Evolutionary conservation across 805 yeast genomes (phyloP).

Genomic region (Saccharomycopsis babjevae): DNA sequence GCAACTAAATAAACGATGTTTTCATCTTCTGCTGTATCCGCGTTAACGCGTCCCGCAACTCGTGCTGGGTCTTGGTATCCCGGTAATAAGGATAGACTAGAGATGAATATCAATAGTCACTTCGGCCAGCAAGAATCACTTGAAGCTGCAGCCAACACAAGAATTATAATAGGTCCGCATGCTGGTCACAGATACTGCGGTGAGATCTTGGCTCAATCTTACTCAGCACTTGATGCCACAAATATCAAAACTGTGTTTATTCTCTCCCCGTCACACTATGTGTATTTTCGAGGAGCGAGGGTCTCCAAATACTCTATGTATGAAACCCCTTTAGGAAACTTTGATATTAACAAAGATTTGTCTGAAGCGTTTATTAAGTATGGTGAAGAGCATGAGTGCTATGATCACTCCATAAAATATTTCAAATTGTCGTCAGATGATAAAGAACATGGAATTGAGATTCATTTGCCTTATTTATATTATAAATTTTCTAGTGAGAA

Average conservation of each 20-base stretch:
- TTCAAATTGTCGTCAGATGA: conserved; percentile 59
- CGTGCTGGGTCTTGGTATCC: conserved; percentile 93
- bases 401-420: conserved; percentile 29
- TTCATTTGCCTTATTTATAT: conserved; percentile 78
- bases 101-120: conserved; percentile 40
- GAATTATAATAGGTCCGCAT: conserved; percentile 60
- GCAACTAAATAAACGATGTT: not conserved
- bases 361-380: not conserved
- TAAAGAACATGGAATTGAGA: conserved; percentile 87
- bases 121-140: conserved; percentile 30
- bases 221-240: conserved; percentile 54
- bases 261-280: conserved; percentile 90
- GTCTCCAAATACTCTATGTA: conserved; percentile 43
- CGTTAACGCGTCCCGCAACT: conserved; percentile 48
- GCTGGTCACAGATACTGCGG: conserved; percentile 91
- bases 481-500: conserved; percentile 32
- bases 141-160: conserved; percentile 27
- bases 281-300: conserved; percentile 57
- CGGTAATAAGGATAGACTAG: conserved; percentile 32
- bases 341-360: conserved; percentile 49
- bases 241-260: conserved; percentile 58
- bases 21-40: not conserved
- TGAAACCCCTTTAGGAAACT: conserved; percentile 75
- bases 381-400: not conserved
- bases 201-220: conserved; percentile 63